Conservation (phyloP, 2,329 filamentous ascomycete genomes). For the Fusarium agapanthi region DNA sequence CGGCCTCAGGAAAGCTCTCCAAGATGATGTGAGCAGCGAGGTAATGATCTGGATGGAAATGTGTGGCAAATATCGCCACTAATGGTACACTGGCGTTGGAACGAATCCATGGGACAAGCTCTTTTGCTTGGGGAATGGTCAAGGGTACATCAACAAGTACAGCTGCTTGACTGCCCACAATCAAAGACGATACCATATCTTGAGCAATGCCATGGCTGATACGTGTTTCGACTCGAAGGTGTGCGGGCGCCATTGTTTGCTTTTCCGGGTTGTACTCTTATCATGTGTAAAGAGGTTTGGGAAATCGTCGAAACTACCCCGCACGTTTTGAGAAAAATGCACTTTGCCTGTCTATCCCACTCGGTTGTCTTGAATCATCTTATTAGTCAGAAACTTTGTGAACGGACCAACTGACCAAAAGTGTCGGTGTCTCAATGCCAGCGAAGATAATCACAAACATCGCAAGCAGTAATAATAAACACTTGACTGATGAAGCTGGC, state of each 20-base stretch:
- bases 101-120: neutral
- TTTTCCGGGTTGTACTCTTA: rapidly evolving
- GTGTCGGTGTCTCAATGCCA: too few relatives aligned
- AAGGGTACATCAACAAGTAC: neutral
- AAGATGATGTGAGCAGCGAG: neutral
- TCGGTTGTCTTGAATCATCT: neutral
- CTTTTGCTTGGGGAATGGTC: neutral
- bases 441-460: too few relatives aligned
- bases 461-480: too few relatives aligned
- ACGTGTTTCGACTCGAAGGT: neutral
- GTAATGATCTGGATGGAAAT: neutral
- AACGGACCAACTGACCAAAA: too few relatives aligned
- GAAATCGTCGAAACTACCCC: neutral
- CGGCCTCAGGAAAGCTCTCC: neutral
- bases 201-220: neutral
- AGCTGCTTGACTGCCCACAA: neutral
- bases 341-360: neutral
- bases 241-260: neutral
- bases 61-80: neutral
- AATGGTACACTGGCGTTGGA: neutral
- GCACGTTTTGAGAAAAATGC: neutral
- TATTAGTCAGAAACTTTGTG: neutral
- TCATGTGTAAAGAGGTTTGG: rapidly evolving
- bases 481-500: too few relatives aligned
- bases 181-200: neutral